Evolutionary conservation across 352 stramenopile species (phyloP).

Genomic region (Globisporangium orthogonon): DNA sequence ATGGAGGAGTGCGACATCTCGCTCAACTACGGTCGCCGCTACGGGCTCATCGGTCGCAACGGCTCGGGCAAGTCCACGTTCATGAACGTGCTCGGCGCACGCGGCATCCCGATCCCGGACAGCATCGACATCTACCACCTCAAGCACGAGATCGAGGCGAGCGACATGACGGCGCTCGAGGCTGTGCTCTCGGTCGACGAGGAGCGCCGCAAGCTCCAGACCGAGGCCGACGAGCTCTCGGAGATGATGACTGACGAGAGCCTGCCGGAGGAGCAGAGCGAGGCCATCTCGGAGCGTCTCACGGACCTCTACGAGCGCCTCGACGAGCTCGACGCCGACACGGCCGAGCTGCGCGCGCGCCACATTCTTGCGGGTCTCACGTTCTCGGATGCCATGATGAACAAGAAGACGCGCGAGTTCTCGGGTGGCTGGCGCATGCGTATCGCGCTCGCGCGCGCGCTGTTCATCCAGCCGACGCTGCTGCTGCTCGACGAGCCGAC

Average conservation of each 20-base stretch:
- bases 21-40: slow-evolving; percentile 95
- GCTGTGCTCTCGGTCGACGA: slow-evolving; percentile 98
- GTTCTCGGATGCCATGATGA: slow-evolving; percentile 98
- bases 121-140: slow-evolving; percentile 99
- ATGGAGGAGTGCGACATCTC: slow-evolving; percentile 97
- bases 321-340: slow-evolving; percentile 92
- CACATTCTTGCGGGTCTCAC: slow-evolving; percentile 97
- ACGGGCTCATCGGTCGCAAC: slow-evolving; percentile 98
- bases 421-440: slow-evolving; percentile 98
- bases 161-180: slow-evolving; percentile 97
- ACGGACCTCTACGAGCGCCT: slow-evolving; percentile 62
- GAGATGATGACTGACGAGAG: slow-evolving; percentile 87
- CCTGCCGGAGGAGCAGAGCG: slow-evolving; percentile 81
- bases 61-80: slow-evolving; percentile 98
- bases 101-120: slow-evolving; percentile 96
- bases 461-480: slow-evolving; percentile 99
- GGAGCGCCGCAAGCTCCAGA: slow-evolving; percentile 90
- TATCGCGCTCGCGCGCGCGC: slow-evolving; percentile 96
- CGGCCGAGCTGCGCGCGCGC: slow-evolving; percentile 93
- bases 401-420: slow-evolving; percentile 97
- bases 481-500: slow-evolving; percentile 99
- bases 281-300: slow-evolving; percentile 87
- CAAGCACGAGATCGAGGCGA: slow-evolving; percentile 98
- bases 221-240: slow-evolving; percentile 79
- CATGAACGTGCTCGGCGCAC: slow-evolving; percentile 98